Percentiles rank a stretch among this genome's conserved stretches.
Conservation (phyloP, 441 rosid genomes). For the Melastoma candidum region DNA sequence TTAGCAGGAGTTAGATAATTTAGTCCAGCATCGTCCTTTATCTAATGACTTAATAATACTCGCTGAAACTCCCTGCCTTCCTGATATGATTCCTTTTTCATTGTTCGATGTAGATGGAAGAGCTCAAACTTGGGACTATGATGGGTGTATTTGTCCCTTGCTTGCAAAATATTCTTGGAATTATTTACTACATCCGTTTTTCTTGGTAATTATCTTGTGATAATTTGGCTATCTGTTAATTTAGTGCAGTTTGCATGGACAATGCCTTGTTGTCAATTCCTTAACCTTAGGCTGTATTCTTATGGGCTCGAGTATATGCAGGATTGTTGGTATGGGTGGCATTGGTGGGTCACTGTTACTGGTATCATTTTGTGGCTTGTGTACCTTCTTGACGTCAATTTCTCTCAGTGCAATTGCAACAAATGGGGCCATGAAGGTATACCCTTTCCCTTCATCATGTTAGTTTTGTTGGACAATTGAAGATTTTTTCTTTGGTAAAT, state of each 20-base stretch:
- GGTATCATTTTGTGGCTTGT: constrained; percentile 82
- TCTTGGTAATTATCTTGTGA: constrained; percentile 50
- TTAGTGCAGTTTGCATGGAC: too few relatives aligned
- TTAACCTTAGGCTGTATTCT: background rate
- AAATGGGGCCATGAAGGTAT: constrained; percentile 99
- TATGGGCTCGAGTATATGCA: constrained; percentile 23
- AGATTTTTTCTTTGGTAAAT: too few relatives aligned
- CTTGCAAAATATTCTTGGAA: constrained; percentile 95
- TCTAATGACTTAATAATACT: too few relatives aligned
- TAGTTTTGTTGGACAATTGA: too few relatives aligned
- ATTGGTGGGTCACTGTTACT: constrained; percentile 70
- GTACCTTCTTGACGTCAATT: constrained; percentile 90
- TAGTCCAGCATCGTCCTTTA: too few relatives aligned
- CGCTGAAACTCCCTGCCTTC: too few relatives aligned
- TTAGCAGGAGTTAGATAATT: too few relatives aligned
- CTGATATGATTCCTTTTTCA: constrained; percentile 19
- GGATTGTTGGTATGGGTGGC: constrained; percentile 99
- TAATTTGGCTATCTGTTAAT: constrained; percentile 3
- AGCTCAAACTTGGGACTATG: constrained; percentile 83
- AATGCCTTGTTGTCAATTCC: background rate
- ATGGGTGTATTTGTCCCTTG: constrained; percentile 99
- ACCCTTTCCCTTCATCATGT: background rate
- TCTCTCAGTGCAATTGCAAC: constrained; percentile 99
- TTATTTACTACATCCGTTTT: constrained; percentile 96
- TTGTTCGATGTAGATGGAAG: constrained; percentile 50